phyloP scores from a whole-genome alignment of 2,329 filamentous ascomycete genomes.

The Onygenales sp. region DNA sequence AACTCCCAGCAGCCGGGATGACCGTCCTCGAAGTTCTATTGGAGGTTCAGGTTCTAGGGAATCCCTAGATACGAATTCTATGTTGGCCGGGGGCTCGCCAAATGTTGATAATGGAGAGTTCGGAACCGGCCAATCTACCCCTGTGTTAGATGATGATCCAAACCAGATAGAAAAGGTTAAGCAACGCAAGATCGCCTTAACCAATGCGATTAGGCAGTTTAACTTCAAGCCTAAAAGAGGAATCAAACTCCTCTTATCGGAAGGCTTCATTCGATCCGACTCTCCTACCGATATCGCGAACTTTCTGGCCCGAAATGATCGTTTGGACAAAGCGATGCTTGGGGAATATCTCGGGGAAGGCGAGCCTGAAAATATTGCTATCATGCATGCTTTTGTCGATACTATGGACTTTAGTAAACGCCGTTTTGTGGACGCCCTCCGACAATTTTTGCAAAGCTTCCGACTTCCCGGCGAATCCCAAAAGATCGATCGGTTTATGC shows the following conservation, averaged over 20 bases:
- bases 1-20: slow-evolving; percentile 4
- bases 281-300: slow-evolving; percentile 70
- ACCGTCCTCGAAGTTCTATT: slow-evolving; percentile 37
- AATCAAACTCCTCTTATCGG: slow-evolving; percentile 70
- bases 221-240: slow-evolving; percentile 97
- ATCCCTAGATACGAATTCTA: slow-evolving; percentile 61
- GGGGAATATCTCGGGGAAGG: slow-evolving; percentile 94
- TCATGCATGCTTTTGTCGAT: slow-evolving; percentile 98
- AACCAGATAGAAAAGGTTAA: slow-evolving; percentile 92
- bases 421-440: slow-evolving; percentile 83
- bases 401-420: slow-evolving; percentile 86
- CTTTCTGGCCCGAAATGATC: slow-evolving; percentile 73
- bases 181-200: slow-evolving; percentile 82
- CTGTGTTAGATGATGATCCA: slow-evolving; percentile 75
- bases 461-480: slow-evolving; percentile 91
- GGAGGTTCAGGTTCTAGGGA: slow-evolving; percentile 57
- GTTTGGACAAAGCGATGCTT: slow-evolving; percentile 81
- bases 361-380: slow-evolving; percentile 85
- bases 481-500: slow-evolving; percentile 98
- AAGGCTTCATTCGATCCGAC: slow-evolving; percentile 78
- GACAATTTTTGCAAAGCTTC: slow-evolving; percentile 89
- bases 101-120: slow-evolving; percentile 47
- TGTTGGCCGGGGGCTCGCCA: slow-evolving; percentile 47
- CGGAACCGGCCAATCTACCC: slow-evolving; percentile 53
- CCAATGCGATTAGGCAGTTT: slow-evolving; percentile 81